Evolutionary conservation across 176 grass and related monocot species (phyloP), one percentile per base, ranked within the genome.

Genomic region (Oryza brachyantha): DNA sequence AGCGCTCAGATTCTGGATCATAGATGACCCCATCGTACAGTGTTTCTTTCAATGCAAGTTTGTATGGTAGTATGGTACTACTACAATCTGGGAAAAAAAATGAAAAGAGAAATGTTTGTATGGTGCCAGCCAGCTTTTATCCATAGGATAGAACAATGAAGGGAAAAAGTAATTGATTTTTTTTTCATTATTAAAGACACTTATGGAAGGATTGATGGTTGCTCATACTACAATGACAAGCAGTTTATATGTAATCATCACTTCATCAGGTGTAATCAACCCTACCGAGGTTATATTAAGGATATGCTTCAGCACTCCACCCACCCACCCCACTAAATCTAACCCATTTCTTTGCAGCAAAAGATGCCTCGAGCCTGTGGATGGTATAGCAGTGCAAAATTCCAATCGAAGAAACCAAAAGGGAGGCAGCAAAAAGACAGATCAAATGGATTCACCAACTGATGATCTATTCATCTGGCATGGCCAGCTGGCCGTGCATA

Each of bases 11-110:
- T 50, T 42, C 28, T 68, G 32, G 16, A 28, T 27, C 58, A 36
- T 48, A 36, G 39, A 38, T 37, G 37, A 64, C 28, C 31, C 29
- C 25, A 22, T 13, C 45, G 42, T 22, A 37, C 61, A 74, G 21
- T 42, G 81, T 75, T 83, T 66, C 61, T 54, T 39, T 75, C 71
- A 41, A 64, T 40, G 14, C 41, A 73, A 64, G 69, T 14, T 64
- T 73, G 80, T 66, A 45, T 60, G 50, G 16, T 29, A 26, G 80
- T 66, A 45, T 60, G 50, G 16, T 29, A 26, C 13, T 40, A 14
- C 64, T 37, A 17, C 16, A 82, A 14, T 29, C 13, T 63, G 36
- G 50, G 21, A 52, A 21, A 52, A 52, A 50, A 8, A 17, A n/a
- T n/a, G 12, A 50, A 17, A 50, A 22, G 43, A 46, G 14, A 50